Base-by-base conservation (phyloP, 2,329 filamentous ascomycete species). In the Blastomyces emzantsi region DNA sequence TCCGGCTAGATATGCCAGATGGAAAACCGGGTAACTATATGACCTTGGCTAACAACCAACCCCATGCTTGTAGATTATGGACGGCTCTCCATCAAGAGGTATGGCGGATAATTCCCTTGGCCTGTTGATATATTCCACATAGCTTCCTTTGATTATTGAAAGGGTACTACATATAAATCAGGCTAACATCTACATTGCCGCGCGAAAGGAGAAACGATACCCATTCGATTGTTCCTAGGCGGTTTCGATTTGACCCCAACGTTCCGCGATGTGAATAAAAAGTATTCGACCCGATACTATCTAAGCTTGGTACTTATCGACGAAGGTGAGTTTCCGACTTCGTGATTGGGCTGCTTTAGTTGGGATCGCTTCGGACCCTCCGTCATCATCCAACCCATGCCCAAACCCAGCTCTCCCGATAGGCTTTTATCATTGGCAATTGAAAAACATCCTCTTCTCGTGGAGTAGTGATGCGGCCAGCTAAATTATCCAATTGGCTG, bases 201-300 rank as follows among this genome's bases (percentile, higher is more conserved):
- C 36, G 15, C 61, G 52, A 49, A 63, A 87, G 86, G 88, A 72
- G 88, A 90, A 77, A 97, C 94, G 1, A 99, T 99, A 66, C 94
- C 94, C 28, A 99, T 99, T 73, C 85, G 94, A 70, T 83, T 99
- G 63, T 99, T 99, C 85, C 85, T 99, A 11, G 94, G 94, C 66
- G 94, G 94, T 61, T 99, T 99, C 75, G 95, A 99, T 77, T 79
- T 99, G 67, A 99, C 94, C 4, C 94, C 94, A 19, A 99, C 94
- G 15, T 99, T 99, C 85, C 90, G 94, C 66, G 94, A 99, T 76
- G 95, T 99, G 70, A 99, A 99, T 85, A 99, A 99, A 83, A 99
- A 99, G 80, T 99, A 96, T 78, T 97, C 93, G 33, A 97, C 93
- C 47, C 85, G 94, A 72, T 99, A 99, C 79, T 99, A 99, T 79